Evolutionary conservation across 2,329 filamentous ascomycete genomes (phyloP).

Genomic region (Mariannaea elegans): DNA sequence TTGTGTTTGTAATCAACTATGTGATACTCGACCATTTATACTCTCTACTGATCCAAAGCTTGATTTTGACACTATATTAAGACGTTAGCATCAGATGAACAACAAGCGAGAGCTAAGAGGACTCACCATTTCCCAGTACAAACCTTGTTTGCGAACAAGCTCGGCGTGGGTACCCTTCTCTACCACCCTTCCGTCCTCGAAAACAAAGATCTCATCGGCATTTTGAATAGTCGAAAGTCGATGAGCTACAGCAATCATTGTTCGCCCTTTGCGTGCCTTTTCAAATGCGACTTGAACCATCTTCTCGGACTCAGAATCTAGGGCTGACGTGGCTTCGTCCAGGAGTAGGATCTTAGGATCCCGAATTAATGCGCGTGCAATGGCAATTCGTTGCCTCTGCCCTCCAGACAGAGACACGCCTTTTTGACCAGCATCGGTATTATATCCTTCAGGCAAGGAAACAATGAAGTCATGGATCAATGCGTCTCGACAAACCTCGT

Average conservation of each 20-base stretch:
- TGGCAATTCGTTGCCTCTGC: constrained; percentile 63
- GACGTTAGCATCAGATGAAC: constrained; percentile 8
- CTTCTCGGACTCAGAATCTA: constrained; percentile 67
- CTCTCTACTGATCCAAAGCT: constrained; percentile 31
- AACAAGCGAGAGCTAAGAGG: too few species aligned
- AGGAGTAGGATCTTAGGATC: constrained; percentile 67
- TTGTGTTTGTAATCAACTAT: too few species aligned
- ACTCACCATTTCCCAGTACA: constrained; percentile 37
- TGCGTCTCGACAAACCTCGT: constrained; percentile 48
- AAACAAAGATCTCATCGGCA: constrained; percentile 55
- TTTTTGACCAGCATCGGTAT: constrained; percentile 59
- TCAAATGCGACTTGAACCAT: constrained; percentile 65
- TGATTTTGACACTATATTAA: constrained; percentile 31
- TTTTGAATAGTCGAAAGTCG: constrained; percentile 52
- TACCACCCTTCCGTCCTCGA: constrained; percentile 52
- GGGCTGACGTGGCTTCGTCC: constrained; percentile 73
- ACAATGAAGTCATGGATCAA: constrained; percentile 66
- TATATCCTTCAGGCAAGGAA: constrained; percentile 60
- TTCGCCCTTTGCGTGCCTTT: constrained; percentile 45
- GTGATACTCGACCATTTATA: too few species aligned
- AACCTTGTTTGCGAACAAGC: constrained; percentile 27
- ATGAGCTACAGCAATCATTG: constrained; percentile 54
- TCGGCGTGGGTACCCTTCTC: constrained; percentile 52
- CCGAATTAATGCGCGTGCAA: constrained; percentile 62
- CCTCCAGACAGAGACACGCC: constrained; percentile 64